A percentile compares a stretch with the other conserved stretches of the same genome.
These are phyloP conservation scores for Clausena lansium DNA, from an alignment of 345 rosid genomes.

Conservation along the genomic window DNA sequence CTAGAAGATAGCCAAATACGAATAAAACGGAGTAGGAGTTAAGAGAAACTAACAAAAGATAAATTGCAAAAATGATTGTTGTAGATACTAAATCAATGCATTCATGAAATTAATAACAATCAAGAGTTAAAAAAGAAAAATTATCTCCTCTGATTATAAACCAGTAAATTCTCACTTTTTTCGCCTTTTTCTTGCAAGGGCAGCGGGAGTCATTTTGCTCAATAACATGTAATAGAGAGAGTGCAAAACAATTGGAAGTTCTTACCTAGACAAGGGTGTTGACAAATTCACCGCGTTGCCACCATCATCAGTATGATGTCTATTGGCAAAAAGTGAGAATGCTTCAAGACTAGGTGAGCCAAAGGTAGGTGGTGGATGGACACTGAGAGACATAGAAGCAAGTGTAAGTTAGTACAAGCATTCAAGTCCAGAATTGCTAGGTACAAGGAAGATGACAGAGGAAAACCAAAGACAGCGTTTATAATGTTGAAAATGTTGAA, in stretches of 20 bases:
- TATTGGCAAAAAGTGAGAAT: conserved; percentile 43
- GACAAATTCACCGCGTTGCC: conserved; percentile 54
- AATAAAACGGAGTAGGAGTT: not conserved
- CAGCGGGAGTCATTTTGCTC: not conserved
- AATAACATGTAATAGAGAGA: conserved; percentile 1
- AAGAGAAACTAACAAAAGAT: conserved; percentile 12
- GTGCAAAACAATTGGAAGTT: conserved; percentile 2
- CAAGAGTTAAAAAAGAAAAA: not conserved
- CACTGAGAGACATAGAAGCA: conserved; percentile 35
- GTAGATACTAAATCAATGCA: not conserved
- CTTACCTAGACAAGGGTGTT: conserved; percentile 36
- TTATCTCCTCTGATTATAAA: not conserved
- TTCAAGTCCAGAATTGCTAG: not conserved
- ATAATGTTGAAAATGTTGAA: not conserved
- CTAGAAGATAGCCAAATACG: conserved; percentile 43
- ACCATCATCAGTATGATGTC: conserved; percentile 55
- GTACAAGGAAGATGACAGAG: not conserved
- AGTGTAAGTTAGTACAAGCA: conserved; percentile 15
- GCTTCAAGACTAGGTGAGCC: conserved; percentile 84
- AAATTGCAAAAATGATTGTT: not conserved
- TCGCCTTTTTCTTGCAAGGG: not conserved
- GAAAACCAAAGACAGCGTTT: not conserved
- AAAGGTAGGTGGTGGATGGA: conserved; percentile 92
- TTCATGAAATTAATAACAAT: not conserved
- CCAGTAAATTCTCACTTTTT: not conserved